Evolutionary conservation across 208 protist genomes (phyloP).

Genomic region (Leptomonas seymouri): DNA sequence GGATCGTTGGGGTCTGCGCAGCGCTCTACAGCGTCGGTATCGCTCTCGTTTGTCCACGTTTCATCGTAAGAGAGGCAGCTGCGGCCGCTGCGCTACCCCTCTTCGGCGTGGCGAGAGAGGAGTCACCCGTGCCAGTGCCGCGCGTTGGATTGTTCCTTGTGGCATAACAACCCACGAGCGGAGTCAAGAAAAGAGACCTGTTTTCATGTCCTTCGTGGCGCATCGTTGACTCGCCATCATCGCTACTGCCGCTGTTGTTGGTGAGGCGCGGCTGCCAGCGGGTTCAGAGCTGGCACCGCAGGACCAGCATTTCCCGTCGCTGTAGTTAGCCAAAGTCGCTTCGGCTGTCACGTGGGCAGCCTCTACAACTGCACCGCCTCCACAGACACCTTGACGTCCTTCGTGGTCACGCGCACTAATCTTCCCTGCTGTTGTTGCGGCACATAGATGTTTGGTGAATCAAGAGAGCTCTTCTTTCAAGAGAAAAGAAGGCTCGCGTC

Average conservation of each 20-base stretch:
- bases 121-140: too few species aligned
- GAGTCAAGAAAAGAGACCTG: too few species aligned
- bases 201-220: too few species aligned
- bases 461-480: too few species aligned
- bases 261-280: not conserved
- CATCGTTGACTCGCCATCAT: not conserved
- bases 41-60: not conserved
- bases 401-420: conserved; percentile 1
- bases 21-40: not conserved
- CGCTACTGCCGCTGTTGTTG: not conserved
- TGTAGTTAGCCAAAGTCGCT: not conserved
- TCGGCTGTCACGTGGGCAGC: not conserved
- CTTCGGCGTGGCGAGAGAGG: not conserved
- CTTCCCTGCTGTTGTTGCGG: not conserved
- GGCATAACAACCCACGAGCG: too few species aligned
- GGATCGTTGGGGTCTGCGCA: not conserved
- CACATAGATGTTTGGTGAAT: too few species aligned
- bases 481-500: too few species aligned
- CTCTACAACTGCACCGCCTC: not conserved
- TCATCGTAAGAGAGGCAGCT: not conserved
- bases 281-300: not conserved
- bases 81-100: not conserved
- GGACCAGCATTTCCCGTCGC: not conserved
- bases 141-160: too few species aligned
- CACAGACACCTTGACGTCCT: not conserved